Percentiles rank a stretch among this genome's conserved stretches.
Evolutionary conservation across 768 basidiomycete species (phyloP).

Genomic region (Termitomyces sp.): DNA sequence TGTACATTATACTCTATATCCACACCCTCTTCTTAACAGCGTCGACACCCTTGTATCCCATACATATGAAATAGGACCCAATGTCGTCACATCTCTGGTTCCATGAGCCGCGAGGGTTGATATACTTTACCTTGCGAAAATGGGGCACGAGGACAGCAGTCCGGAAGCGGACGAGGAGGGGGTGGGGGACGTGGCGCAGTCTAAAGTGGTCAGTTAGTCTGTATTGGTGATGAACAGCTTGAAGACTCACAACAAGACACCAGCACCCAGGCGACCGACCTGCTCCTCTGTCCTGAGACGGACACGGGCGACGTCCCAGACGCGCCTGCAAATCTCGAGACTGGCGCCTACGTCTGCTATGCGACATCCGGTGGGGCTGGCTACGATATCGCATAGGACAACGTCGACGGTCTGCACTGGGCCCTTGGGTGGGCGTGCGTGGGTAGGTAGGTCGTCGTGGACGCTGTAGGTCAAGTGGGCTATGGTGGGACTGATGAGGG

Average conservation of each 20-base stretch:
- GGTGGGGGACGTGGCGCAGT: conserved; percentile 81
- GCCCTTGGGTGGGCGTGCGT: conserved; percentile 5
- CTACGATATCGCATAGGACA: conserved; percentile 59
- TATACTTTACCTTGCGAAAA: conserved; percentile 59
- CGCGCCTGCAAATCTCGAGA: conserved; percentile 67
- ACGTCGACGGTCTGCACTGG: conserved; percentile 55
- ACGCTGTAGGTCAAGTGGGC: neutral
- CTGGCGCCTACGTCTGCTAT: conserved; percentile 59
- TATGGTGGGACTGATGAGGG: conserved; percentile 10
- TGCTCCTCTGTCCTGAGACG: conserved; percentile 44
- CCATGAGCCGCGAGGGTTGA: conserved; percentile 25
- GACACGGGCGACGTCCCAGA: conserved; percentile 56
- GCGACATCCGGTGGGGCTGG: too few species aligned
- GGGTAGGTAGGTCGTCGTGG: neutral
- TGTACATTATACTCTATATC: neutral
- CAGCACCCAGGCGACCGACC: conserved; percentile 35
- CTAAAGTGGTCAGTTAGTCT: conserved; percentile 30
- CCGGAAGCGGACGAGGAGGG: conserved; percentile 58
- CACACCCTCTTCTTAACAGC: neutral
- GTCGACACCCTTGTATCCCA: neutral
- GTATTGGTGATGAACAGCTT: too few species aligned
- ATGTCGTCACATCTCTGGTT: too few species aligned
- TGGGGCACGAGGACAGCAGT: conserved; percentile 44
- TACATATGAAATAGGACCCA: conserved; percentile 2
- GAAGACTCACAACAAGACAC: conserved; percentile 56